phyloP scores from a whole-genome alignment of 1,284 basidiomycete species.

The Golubevia pallescens region DNA sequence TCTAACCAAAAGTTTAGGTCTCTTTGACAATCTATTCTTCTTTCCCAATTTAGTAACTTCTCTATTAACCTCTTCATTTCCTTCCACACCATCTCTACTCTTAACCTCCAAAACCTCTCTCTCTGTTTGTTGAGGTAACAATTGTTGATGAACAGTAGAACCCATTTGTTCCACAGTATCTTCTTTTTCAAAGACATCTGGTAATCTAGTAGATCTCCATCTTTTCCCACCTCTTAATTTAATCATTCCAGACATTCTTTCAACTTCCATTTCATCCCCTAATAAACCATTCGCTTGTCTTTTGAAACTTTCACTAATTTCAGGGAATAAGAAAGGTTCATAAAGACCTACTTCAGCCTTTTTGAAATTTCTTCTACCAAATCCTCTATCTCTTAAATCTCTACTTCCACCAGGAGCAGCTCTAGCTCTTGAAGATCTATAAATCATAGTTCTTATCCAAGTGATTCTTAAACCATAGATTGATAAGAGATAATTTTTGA shows the following conservation, averaged over 20 bases:
- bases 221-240: slow-evolving; percentile 46
- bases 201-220: slow-evolving; percentile 24
- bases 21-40: too few relatives aligned
- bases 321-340: slow-evolving; percentile 61
- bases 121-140: too few relatives aligned
- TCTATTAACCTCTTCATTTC: slow-evolving; percentile 4
- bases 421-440: slow-evolving; percentile 62
- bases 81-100: background rate
- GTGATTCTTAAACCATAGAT: slow-evolving; percentile 81
- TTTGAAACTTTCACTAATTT: slow-evolving; percentile 35
- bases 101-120: too few relatives aligned
- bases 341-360: slow-evolving; percentile 60
- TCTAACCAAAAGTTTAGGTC: slow-evolving; percentile 22
- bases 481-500: slow-evolving; percentile 81
- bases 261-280: slow-evolving; percentile 38
- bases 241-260: slow-evolving; percentile 32
- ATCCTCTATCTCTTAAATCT: slow-evolving; percentile 9
- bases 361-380: slow-evolving; percentile 38
- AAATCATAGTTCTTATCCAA: slow-evolving; percentile 91
- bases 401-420: slow-evolving; percentile 68
- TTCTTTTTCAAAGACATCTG: background rate
- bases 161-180: too few relatives aligned
- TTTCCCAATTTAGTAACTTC: background rate
- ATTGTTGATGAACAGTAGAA: too few relatives aligned
- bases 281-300: slow-evolving; percentile 21